Conservation (phyloP, 2,329 filamentous ascomycete species). For the Davidsoniella neocaledoniae region DNA sequence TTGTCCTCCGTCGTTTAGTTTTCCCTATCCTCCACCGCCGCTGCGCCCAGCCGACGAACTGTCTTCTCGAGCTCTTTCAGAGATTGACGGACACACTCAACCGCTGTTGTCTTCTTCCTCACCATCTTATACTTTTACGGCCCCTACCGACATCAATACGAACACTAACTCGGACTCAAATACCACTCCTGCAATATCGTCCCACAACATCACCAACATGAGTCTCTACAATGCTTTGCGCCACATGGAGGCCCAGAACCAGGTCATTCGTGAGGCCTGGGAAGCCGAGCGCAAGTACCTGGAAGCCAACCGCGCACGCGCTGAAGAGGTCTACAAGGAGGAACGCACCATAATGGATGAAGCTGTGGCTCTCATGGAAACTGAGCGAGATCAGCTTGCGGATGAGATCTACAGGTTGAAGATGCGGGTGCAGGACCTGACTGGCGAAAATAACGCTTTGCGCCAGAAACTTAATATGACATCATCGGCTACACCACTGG, state of each 20-base stretch:
- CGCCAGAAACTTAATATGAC: slow-evolving; percentile 1
- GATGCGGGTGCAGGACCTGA: slow-evolving; percentile 22
- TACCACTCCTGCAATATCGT: not conserved
- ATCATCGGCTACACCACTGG: not conserved
- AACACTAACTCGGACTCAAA: not conserved
- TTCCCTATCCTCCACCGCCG: not conserved
- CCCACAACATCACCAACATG: slow-evolving; percentile 4
- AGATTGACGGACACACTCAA: not conserved
- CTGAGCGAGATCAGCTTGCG: slow-evolving; percentile 26
- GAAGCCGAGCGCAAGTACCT: slow-evolving; percentile 36
- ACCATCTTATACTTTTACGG: slow-evolving; percentile 1
- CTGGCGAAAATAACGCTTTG: slow-evolving; percentile 23
- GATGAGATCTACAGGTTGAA: slow-evolving; percentile 26
- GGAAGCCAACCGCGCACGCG: slow-evolving; percentile 35
- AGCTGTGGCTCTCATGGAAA: slow-evolving; percentile 29
- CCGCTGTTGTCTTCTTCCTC: not conserved
- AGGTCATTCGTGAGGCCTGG: slow-evolving; percentile 31
- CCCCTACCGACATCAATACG: not conserved
- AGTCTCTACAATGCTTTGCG: slow-evolving; percentile 17
- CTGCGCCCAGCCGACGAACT: slow-evolving; percentile 1
- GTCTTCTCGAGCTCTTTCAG: not conserved
- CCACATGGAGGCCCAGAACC: slow-evolving; percentile 26
- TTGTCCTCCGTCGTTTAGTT: not conserved
- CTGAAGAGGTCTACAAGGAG: slow-evolving; percentile 38
- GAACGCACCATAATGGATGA: slow-evolving; percentile 37